phyloP scores from a whole-genome alignment of 805 yeast species.

The Tetrapisispora iriomotensis region DNA sequence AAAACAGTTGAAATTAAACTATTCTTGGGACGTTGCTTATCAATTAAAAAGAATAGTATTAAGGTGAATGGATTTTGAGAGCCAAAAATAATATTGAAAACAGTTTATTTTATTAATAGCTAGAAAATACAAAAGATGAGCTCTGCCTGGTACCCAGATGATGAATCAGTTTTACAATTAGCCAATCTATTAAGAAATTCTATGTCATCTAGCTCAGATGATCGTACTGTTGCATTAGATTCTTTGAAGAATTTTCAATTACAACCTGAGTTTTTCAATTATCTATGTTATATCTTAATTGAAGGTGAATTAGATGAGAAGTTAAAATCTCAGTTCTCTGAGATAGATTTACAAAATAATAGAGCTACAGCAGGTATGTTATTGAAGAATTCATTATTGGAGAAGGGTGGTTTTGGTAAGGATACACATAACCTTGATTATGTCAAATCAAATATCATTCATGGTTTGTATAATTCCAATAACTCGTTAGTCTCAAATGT shows the following conservation, averaged over 20 bases:
- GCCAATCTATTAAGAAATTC: conserved; percentile 61
- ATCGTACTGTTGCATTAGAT: conserved; percentile 58
- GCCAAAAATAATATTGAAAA: too few species aligned
- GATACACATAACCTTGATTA: conserved; percentile 29
- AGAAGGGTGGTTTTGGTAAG: conserved; percentile 23
- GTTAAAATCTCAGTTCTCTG: conserved; percentile 13
- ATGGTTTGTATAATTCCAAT: conserved; percentile 29
- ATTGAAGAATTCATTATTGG: conserved; percentile 64
- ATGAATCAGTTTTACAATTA: conserved; percentile 52
- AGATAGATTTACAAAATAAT: conserved; percentile 18
- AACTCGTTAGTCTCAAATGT: conserved; percentile 60
- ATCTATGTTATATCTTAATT: conserved; percentile 61
- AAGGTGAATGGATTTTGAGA: too few species aligned
- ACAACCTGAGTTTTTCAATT: conserved; percentile 74
- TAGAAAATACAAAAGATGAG: neutral
- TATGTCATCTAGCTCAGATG: conserved; percentile 45
- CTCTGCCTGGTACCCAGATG: conserved; percentile 55
- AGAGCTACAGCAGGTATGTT: conserved; percentile 85
- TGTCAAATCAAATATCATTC: conserved; percentile 35
- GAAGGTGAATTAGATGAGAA: conserved; percentile 42
- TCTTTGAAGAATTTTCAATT: conserved; percentile 59
- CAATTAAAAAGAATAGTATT: too few species aligned
- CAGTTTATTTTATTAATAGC: too few species aligned
- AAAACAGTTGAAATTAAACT: too few species aligned
- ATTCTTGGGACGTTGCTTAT: too few species aligned